Percentiles rank a stretch among this genome's conserved stretches.
Conservation (phyloP, 2,329 filamentous ascomycete species). For the Fusarium sp. region DNA sequence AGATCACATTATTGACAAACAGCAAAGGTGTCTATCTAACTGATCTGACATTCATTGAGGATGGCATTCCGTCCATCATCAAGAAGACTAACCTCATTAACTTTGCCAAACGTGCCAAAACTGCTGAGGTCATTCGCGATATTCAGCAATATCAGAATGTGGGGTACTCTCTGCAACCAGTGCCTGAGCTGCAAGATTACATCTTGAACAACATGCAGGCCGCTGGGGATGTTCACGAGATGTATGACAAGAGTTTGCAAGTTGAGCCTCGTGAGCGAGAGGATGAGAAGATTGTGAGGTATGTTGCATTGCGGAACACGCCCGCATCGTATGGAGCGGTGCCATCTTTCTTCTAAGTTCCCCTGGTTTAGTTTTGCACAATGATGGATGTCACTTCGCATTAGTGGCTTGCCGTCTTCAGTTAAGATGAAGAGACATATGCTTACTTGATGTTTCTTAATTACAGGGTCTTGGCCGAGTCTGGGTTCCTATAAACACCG, state of each 20-base stretch:
- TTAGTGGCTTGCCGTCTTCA: background rate
- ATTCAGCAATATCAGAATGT: conserved; percentile 99
- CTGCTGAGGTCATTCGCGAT: conserved; percentile 96
- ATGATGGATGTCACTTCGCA: conserved; percentile 4
- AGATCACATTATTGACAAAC: conserved; percentile 8
- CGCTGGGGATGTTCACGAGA: conserved; percentile 96
- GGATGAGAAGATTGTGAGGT: conserved; percentile 99
- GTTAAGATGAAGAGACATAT: conserved; percentile 25
- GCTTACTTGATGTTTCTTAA: conserved; percentile 37
- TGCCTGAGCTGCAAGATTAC: conserved; percentile 94
- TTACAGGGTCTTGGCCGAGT: conserved; percentile 67
- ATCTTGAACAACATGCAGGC: conserved; percentile 96
- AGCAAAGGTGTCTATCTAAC: conserved; percentile 88
- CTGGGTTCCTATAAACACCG: conserved; percentile 63
- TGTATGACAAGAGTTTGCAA: conserved; percentile 96
- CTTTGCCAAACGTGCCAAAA: conserved; percentile 98
- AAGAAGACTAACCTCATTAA: conserved; percentile 98
- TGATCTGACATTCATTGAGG: conserved; percentile 97
- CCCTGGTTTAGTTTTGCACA: conserved; percentile 6
- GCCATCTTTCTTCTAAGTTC: conserved; percentile 33
- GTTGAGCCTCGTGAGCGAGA: conserved; percentile 96
- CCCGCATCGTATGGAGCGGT: conserved; percentile 35
- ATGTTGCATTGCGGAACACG: conserved; percentile 53
- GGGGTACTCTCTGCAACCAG: conserved; percentile 89
- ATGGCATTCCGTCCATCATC: conserved; percentile 94